These are phyloP conservation scores for Auriscalpium microsporum DNA, from an alignment of 768 basidiomycete genomes.

Conservation along the genomic window DNA sequence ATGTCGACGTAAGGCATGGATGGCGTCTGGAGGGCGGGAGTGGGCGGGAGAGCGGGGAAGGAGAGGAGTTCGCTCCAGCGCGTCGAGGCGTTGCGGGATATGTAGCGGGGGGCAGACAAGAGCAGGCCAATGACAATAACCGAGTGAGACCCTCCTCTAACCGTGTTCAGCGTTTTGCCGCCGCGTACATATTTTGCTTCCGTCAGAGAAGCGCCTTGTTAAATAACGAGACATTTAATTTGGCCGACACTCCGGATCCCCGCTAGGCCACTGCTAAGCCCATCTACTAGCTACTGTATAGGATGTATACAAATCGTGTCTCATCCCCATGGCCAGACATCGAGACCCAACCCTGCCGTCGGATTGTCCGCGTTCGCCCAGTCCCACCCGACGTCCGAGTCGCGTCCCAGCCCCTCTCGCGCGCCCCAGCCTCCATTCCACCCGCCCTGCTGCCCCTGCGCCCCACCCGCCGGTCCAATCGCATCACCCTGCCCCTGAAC, in stretches of 20 bases:
- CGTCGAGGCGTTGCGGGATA: not conserved
- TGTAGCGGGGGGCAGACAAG: not conserved
- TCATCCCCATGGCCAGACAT: too few species aligned
- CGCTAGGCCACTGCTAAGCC: too few species aligned
- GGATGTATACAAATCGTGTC: too few species aligned
- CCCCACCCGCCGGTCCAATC: not conserved
- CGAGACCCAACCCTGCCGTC: not conserved
- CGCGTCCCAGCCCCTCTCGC: not conserved
- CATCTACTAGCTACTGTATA: too few species aligned
- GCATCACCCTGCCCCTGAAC: not conserved
- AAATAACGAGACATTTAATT: too few species aligned
- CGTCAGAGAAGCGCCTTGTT: too few species aligned
- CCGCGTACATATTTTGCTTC: too few species aligned
- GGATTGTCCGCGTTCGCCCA: not conserved
- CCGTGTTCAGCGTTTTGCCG: too few species aligned
- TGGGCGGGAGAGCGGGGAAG: not conserved
- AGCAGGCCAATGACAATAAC: not conserved
- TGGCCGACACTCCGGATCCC: too few species aligned
- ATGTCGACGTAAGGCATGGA: constrained; percentile 18
- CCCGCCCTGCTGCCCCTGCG: not conserved
- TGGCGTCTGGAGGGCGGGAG: not conserved
- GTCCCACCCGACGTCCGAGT: not conserved
- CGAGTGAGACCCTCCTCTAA: not conserved
- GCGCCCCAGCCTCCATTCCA: not conserved
- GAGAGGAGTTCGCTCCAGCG: not conserved